These are phyloP conservation scores for Paxillus ammoniavirescens DNA, from an alignment of 768 basidiomycete species.

Conservation along the genomic window DNA sequence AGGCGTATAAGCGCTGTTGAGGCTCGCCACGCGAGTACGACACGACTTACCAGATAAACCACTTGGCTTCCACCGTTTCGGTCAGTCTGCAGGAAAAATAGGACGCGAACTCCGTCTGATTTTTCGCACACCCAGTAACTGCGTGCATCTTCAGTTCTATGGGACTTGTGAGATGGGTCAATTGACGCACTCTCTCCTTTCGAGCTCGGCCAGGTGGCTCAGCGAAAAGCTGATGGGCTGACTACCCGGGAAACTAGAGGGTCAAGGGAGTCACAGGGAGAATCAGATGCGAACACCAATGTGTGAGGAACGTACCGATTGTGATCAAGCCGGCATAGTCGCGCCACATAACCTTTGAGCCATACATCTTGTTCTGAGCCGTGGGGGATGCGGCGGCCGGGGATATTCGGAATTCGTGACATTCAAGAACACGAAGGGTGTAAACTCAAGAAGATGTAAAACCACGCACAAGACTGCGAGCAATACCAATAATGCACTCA, in stretches of 20 bases:
- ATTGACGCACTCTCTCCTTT: conserved; percentile 68
- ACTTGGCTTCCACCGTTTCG: conserved; percentile 47
- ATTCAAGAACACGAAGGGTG: conserved; percentile 25
- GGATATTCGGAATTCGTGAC: conserved; percentile 68
- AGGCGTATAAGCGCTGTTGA: conserved; percentile 1
- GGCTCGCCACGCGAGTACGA: conserved; percentile 7
- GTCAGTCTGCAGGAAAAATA: conserved; percentile 76
- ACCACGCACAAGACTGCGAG: not conserved
- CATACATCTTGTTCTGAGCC: conserved; percentile 62
- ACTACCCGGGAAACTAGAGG: conserved; percentile 84
- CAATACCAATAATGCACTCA: no score
- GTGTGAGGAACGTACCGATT: conserved; percentile 48
- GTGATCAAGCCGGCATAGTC: conserved; percentile 61
- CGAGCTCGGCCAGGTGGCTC: conserved; percentile 70
- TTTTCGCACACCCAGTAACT: conserved; percentile 99
- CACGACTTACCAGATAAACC: conserved; percentile 73
- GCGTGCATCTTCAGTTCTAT: conserved; percentile 15
- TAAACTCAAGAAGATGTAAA: not conserved
- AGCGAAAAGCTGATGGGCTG: conserved; percentile 90
- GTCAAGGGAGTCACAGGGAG: conserved; percentile 7
- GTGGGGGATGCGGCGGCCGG: conserved; percentile 55
- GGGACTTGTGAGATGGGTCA: not conserved
- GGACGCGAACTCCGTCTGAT: conserved; percentile 90
- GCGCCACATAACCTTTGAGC: conserved; percentile 63
- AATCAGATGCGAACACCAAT: not conserved